These are phyloP conservation scores for Fraxinus greggii DNA, from an alignment of 305 asterid species.

Conservation along the genomic window DNA sequence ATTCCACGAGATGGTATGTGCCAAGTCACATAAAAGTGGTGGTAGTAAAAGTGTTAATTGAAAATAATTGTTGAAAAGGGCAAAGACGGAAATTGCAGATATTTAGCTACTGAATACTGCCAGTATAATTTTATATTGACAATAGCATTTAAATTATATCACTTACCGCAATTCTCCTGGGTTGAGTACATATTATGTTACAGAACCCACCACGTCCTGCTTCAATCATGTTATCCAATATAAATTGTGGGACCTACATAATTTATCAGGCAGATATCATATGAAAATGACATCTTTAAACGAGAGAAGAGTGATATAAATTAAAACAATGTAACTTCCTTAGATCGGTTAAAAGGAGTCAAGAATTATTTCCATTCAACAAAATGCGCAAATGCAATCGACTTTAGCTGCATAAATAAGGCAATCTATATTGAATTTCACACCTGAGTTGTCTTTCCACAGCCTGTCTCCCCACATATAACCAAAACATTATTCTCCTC, in stretches of 20 bases:
- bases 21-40: not conserved
- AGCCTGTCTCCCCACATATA: conserved; percentile 96
- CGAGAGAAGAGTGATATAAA: not conserved
- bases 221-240: conserved; percentile 91
- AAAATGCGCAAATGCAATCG: not conserved
- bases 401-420: conserved; percentile 17
- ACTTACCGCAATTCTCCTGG: conserved; percentile 98
- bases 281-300: conserved; percentile 6
- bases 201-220: conserved; percentile 80
- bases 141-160: conserved; percentile 19
- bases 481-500: conserved; percentile 77
- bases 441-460: conserved; percentile 99
- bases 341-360: not conserved
- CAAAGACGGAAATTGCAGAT: not conserved
- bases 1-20: not conserved
- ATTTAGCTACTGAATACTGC: not conserved
- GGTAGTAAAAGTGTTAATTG: not conserved
- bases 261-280: conserved; percentile 26
- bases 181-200: conserved; percentile 93
- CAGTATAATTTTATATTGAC: not conserved
- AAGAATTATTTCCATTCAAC: not conserved
- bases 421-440: conserved; percentile 24
- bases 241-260: conserved; percentile 89
- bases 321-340: not conserved
- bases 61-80: not conserved